A percentile compares a stretch with the other conserved stretches of the same genome.
Evolutionary conservation across 176 grass and related monocot species (phyloP).

Genomic region (Carex parvula): DNA sequence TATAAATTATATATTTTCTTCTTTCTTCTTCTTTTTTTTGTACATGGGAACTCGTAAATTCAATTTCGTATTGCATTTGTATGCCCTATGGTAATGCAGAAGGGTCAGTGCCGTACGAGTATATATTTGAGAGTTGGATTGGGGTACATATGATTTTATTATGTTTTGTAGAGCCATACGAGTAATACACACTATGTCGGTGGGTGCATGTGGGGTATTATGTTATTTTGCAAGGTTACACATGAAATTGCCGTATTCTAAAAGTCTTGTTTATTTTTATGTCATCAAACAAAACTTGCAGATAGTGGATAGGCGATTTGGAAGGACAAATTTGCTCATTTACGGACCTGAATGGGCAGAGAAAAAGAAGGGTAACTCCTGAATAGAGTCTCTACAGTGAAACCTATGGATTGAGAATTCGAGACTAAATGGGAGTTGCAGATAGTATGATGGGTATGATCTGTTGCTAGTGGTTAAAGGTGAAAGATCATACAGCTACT

Average conservation of each 20-base stretch:
- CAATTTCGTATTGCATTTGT: background rate
- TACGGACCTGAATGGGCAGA: slow-evolving; percentile 84
- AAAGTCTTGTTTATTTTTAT: background rate
- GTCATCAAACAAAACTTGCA: slow-evolving; percentile 30
- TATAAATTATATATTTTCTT: background rate
- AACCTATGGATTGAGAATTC: background rate
- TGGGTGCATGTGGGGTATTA: background rate
- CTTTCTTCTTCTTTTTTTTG: background rate
- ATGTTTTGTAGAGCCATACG: background rate
- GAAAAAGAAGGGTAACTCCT: slow-evolving; percentile 62
- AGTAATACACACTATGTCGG: background rate
- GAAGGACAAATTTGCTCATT: slow-evolving; percentile 89
- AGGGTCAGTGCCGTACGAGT: too few species aligned
- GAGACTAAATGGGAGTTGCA: background rate
- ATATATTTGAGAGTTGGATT: too few species aligned
- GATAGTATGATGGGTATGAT: background rate
- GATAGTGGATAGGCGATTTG: slow-evolving; percentile 94
- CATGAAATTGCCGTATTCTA: background rate
- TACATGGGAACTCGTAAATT: background rate
- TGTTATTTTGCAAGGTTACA: background rate
- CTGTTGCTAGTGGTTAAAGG: background rate
- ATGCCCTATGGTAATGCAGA: background rate
- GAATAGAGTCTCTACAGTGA: slow-evolving; percentile 3
- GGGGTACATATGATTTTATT: background rate
- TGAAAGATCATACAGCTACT: background rate